These are phyloP conservation scores for Tetrastigma voinierianum DNA, from an alignment of 164 flowering plant species.

Conservation along the genomic window DNA sequence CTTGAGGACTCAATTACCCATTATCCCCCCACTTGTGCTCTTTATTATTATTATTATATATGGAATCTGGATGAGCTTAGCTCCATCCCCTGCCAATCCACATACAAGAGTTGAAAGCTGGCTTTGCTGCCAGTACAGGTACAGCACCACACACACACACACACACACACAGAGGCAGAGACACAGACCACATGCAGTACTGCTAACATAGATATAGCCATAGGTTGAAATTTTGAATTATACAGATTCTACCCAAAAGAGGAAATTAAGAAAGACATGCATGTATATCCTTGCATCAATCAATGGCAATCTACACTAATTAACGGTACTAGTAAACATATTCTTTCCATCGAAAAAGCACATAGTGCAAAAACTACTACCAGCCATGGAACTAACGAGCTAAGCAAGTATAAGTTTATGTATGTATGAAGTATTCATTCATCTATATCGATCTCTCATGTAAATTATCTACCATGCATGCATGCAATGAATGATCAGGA, in stretches of 20 bases:
- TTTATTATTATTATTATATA: too few relatives aligned
- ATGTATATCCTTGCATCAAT: constrained; percentile 12
- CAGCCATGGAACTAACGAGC: constrained; percentile 4
- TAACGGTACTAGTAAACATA: constrained; percentile 5
- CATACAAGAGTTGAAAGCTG: too few relatives aligned
- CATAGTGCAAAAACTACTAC: constrained; percentile 6
- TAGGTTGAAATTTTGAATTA: not conserved
- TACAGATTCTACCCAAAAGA: constrained; percentile 5
- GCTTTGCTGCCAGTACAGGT: too few relatives aligned
- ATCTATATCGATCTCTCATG: constrained; percentile 8
- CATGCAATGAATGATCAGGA: too few relatives aligned
- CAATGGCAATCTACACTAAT: constrained; percentile 8
- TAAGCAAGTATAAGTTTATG: constrained; percentile 16
- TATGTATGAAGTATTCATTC: constrained; percentile 12
- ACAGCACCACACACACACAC: too few relatives aligned
- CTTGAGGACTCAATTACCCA: constrained; percentile 13
- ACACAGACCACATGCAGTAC: not conserved
- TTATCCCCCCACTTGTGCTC: constrained; percentile 1
- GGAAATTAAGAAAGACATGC: constrained; percentile 10
- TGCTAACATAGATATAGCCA: not conserved
- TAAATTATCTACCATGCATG: constrained; percentile 13
- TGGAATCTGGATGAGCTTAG: too few relatives aligned
- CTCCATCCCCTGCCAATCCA: too few relatives aligned
- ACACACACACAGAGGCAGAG: constrained; percentile 20
- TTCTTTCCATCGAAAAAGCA: constrained; percentile 8